These are phyloP conservation scores for Puya raimondii DNA, from an alignment of 176 grass and related monocot species.

Conservation along the genomic window DNA sequence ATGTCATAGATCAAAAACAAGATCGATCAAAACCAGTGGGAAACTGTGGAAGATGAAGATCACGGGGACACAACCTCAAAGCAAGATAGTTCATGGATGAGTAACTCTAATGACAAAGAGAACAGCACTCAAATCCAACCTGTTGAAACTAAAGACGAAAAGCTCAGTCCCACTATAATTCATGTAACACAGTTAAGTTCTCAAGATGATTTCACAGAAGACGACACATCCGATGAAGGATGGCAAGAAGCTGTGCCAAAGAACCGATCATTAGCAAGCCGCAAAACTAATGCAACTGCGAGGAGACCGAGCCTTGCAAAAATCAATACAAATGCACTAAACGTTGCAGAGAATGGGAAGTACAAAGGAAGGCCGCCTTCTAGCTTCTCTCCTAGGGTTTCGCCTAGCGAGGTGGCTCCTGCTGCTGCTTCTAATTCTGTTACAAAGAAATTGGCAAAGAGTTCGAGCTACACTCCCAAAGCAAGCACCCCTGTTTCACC, in stretches of 20 bases:
- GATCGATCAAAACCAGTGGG: conserved; percentile 51
- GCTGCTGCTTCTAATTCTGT: conserved; percentile 36
- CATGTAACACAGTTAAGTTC: conserved; percentile 17
- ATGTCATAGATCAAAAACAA: conserved; percentile 67
- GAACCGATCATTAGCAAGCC: conserved; percentile 43
- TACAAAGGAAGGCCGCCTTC: conserved; percentile 49
- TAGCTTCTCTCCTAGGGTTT: conserved; percentile 47
- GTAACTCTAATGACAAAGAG: conserved; percentile 50
- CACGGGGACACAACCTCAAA: conserved; percentile 43
- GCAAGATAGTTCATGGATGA: conserved; percentile 36
- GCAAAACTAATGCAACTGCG: conserved; percentile 45
- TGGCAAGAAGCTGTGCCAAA: conserved; percentile 94
- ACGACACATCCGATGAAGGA: conserved; percentile 62
- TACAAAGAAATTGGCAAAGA: conserved; percentile 81
- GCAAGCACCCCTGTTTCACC: conserved; percentile 29
- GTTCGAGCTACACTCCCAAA: conserved; percentile 59
- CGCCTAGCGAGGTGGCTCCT: conserved; percentile 35
- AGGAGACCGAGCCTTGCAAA: conserved; percentile 73
- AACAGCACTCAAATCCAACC: conserved; percentile 41
- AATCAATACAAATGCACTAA: conserved; percentile 59
- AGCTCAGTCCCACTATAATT: conserved; percentile 28
- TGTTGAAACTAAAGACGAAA: conserved; percentile 52
- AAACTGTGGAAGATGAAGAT: conserved; percentile 59
- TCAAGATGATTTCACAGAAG: conserved; percentile 54
- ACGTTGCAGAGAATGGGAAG: conserved; percentile 56